Evolutionary conservation across 1,139 yeast species (phyloP).

Genomic region (Debaryomyces sp.): DNA sequence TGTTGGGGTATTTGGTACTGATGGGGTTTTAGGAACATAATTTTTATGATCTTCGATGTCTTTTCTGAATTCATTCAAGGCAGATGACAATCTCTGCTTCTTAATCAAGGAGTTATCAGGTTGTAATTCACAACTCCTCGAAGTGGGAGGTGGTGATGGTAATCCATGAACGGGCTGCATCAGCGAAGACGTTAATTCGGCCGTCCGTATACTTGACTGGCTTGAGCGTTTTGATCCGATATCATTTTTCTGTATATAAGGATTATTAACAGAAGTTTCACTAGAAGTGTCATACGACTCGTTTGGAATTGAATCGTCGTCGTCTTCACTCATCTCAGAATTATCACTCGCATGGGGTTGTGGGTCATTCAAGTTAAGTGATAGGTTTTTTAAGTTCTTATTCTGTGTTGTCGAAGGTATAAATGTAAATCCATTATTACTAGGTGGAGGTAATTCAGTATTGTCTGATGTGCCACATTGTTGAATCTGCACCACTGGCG

Average conservation of each 20-base stretch:
- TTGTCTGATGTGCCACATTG: background rate
- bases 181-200: slow-evolving; percentile 17
- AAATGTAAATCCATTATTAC: background rate
- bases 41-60: slow-evolving; percentile 32
- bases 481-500: background rate
- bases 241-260: background rate
- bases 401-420: slow-evolving; percentile 7
- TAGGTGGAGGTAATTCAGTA: background rate
- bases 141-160: slow-evolving; percentile 6
- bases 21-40: slow-evolving; percentile 17
- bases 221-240: background rate
- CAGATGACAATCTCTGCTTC: slow-evolving; percentile 28
- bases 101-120: slow-evolving; percentile 1
- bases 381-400: slow-evolving; percentile 36
- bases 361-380: slow-evolving; percentile 24
- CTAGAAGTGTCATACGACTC: slow-evolving; percentile 20
- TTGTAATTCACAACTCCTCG: background rate
- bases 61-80: slow-evolving; percentile 32
- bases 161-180: slow-evolving; percentile 3
- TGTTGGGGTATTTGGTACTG: slow-evolving; percentile 8
- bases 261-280: slow-evolving; percentile 17
- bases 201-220: slow-evolving; percentile 15
- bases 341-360: slow-evolving; percentile 11
- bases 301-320: slow-evolving; percentile 11
- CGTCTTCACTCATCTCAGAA: slow-evolving; percentile 12